These are phyloP conservation scores for Akanthomyces uredinophilus DNA, from an alignment of 2,329 filamentous ascomycete species.

Conservation along the genomic window DNA sequence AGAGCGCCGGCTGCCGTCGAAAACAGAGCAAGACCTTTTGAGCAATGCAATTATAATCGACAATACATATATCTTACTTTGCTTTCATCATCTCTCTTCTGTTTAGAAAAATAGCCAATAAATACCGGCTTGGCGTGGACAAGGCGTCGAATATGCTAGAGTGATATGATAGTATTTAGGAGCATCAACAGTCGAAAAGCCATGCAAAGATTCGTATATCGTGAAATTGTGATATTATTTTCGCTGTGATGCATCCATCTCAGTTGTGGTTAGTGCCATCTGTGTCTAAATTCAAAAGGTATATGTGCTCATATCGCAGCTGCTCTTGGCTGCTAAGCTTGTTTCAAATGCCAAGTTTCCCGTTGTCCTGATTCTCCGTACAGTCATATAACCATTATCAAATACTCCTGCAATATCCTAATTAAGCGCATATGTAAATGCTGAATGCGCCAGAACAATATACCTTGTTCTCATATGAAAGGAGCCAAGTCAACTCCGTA, in stretches of 20 bases:
- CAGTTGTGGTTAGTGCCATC: not conserved
- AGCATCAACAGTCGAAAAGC: too few species aligned
- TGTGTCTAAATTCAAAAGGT: conserved; percentile 7
- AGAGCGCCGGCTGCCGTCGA: too few species aligned
- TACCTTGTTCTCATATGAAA: not conserved
- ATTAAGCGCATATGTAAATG: not conserved
- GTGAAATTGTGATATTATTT: not conserved
- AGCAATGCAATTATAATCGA: too few species aligned
- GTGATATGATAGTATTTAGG: too few species aligned
- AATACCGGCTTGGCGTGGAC: too few species aligned
- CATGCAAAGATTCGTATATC: not conserved
- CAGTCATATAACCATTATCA: not conserved
- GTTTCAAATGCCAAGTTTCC: not conserved
- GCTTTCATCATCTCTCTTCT: too few species aligned
- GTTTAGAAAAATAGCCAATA: too few species aligned
- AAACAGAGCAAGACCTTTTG: too few species aligned
- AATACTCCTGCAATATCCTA: not conserved
- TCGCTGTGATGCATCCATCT: not conserved
- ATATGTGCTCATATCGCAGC: not conserved
- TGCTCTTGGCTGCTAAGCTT: not conserved
- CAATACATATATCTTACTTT: too few species aligned
- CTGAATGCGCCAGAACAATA: not conserved
- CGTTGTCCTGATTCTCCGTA: conserved; percentile 1
- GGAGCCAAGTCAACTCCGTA: not conserved
- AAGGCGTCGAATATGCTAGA: too few species aligned